phyloP scores from a whole-genome alignment of 2,329 filamentous ascomycete species.

The Alternaria panax region DNA sequence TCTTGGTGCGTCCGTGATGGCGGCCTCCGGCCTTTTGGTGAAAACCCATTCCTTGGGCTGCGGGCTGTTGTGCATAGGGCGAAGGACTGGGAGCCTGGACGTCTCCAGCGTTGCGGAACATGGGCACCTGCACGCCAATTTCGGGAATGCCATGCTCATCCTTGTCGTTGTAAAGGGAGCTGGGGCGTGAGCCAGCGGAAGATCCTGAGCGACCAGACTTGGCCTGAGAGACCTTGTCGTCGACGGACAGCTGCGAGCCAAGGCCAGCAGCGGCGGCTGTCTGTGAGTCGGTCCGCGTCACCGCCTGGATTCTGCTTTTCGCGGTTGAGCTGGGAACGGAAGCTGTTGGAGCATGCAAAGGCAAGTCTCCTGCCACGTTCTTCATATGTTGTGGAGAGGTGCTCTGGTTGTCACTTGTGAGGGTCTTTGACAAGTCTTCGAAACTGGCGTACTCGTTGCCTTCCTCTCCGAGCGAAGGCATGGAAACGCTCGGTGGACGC shows the following conservation, averaged over 20 bases:
- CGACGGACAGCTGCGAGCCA: constrained; percentile 64
- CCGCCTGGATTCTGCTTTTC: constrained; percentile 80
- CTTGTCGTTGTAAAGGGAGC: constrained; percentile 62
- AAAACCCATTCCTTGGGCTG: constrained; percentile 58
- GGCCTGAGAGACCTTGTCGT: constrained; percentile 36
- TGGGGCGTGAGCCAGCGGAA: constrained; percentile 57
- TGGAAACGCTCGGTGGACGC: constrained; percentile 77
- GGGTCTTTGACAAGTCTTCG: constrained; percentile 50
- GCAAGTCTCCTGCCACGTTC: constrained; percentile 79
- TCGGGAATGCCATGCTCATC: constrained; percentile 91
- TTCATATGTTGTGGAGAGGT: constrained; percentile 74
- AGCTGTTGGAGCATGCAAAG: constrained; percentile 88
- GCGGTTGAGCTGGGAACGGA: constrained; percentile 82
- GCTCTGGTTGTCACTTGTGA: constrained; percentile 40
- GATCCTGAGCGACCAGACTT: constrained; percentile 44
- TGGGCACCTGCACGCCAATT: constrained; percentile 90
- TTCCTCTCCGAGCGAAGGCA: constrained; percentile 89
- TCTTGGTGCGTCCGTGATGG: constrained; percentile 70
- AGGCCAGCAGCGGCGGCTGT: constrained; percentile 85
- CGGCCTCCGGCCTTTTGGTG: constrained; percentile 63
- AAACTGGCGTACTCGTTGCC: constrained; percentile 84
- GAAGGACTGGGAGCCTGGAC: constrained; percentile 92
- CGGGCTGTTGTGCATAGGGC: constrained; percentile 56
- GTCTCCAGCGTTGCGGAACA: constrained; percentile 91
- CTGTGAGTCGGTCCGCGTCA: constrained; percentile 91